Evolutionary conservation across 768 basidiomycete genomes (phyloP).

Genomic region (Suillus ampliporus): DNA sequence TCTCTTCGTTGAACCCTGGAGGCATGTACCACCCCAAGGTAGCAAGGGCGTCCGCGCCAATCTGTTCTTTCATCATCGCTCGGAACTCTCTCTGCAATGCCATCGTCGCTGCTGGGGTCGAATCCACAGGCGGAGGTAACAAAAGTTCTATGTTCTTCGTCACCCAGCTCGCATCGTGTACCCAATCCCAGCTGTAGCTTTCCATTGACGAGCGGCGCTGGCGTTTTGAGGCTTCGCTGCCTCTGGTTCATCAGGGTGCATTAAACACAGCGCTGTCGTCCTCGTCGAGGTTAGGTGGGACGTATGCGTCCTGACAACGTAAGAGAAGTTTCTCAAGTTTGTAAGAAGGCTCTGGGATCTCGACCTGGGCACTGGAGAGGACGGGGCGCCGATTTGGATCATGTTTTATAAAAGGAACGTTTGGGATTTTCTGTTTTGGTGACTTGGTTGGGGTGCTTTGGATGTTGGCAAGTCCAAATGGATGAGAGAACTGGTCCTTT

Average conservation of each 20-base stretch:
- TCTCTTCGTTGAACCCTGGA: slow-evolving; percentile 66
- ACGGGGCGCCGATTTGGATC: slow-evolving; percentile 41
- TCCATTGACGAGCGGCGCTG: background rate
- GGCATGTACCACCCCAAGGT: slow-evolving; percentile 74
- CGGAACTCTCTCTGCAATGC: slow-evolving; percentile 67
- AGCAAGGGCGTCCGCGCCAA: slow-evolving; percentile 44
- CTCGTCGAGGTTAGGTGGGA: slow-evolving; percentile 52
- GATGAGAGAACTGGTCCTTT: too few relatives aligned
- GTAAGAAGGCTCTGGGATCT: slow-evolving; percentile 63
- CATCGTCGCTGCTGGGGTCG: slow-evolving; percentile 57
- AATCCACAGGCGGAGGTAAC: slow-evolving; percentile 65
- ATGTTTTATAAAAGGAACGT: slow-evolving; percentile 50
- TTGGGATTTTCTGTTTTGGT: background rate
- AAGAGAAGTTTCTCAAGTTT: slow-evolving; percentile 55
- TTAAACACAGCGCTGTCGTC: slow-evolving; percentile 56
- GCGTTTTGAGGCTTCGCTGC: background rate
- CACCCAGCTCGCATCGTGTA: slow-evolving; percentile 58
- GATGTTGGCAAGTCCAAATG: slow-evolving; percentile 9
- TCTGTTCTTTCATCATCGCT: slow-evolving; percentile 65
- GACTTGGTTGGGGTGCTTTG: background rate
- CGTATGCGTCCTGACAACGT: slow-evolving; percentile 44
- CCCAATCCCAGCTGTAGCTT: slow-evolving; percentile 53
- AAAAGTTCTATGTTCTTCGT: slow-evolving; percentile 47
- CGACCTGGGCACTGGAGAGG: slow-evolving; percentile 36
- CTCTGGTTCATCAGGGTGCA: slow-evolving; percentile 13